These are phyloP conservation scores for Wickerhamiella qilinensis DNA, from an alignment of 805 yeast species.

Conservation along the genomic window DNA sequence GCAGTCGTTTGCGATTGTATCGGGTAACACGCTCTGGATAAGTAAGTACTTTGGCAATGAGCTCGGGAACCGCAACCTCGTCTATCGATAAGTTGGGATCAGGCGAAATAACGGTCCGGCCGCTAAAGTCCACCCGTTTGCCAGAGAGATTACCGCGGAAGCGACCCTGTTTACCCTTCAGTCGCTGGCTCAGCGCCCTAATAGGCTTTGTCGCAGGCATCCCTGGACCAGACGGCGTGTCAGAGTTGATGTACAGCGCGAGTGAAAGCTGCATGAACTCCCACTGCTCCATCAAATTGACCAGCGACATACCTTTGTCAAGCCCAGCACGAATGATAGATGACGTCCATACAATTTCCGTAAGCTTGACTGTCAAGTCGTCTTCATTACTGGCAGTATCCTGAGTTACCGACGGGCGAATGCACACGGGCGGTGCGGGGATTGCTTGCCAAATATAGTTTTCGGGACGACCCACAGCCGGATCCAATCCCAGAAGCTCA, in stretches of 20 bases:
- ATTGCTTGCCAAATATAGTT: slow-evolving; percentile 92
- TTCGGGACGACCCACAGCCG: slow-evolving; percentile 84
- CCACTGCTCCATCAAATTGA: slow-evolving; percentile 97
- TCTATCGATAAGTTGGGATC: slow-evolving; percentile 92
- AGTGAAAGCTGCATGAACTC: slow-evolving; percentile 88
- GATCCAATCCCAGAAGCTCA: slow-evolving; percentile 80
- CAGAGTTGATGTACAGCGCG: slow-evolving; percentile 95
- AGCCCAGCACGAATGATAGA: slow-evolving; percentile 86
- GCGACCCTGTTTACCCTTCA: slow-evolving; percentile 97
- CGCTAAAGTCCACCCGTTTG: slow-evolving; percentile 96
- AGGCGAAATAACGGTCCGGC: slow-evolving; percentile 95
- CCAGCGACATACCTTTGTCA: slow-evolving; percentile 85
- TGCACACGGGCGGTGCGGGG: slow-evolving; percentile 98
- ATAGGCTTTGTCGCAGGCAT: slow-evolving; percentile 49
- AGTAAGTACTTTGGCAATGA: slow-evolving; percentile 88
- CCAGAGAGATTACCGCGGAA: slow-evolving; percentile 97
- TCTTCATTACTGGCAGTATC: slow-evolving; percentile 90
- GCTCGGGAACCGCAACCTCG: slow-evolving; percentile 96
- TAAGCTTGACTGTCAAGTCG: slow-evolving; percentile 85
- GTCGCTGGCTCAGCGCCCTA: slow-evolving; percentile 89
- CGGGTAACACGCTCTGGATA: slow-evolving; percentile 90
- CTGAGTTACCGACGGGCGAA: slow-evolving; percentile 94
- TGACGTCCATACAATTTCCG: slow-evolving; percentile 96
- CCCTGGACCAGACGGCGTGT: slow-evolving; percentile 52
- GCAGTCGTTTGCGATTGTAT: slow-evolving; percentile 68